Base-by-base conservation (phyloP, 2,329 filamentous ascomycete genomes). In the Colletotrichum orchidophilum region DNA sequence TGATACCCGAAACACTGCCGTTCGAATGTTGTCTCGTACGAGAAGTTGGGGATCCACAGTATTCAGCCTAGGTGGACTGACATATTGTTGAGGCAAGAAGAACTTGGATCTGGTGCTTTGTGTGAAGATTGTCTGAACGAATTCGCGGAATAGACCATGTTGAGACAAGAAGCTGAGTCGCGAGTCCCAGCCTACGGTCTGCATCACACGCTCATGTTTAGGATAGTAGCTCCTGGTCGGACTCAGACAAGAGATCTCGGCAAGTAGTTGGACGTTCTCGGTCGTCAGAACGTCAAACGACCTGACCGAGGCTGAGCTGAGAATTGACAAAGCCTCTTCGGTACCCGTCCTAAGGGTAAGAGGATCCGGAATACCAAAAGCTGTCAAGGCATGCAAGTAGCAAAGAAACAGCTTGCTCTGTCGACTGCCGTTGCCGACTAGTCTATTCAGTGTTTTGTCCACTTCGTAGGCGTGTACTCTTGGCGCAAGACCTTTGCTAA, bases 381-480 rank as follows among this genome's bases (percentile, higher is more conserved):
- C 87, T 0, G 89, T 91, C 0, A 89, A 66, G 0, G 85, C 87
- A 72, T 91, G 88, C 0, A 91, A 76, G 29, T 87, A 86, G 11
- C 81, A 80, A 0, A 89, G 78, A n/a, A 84, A 82, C 0, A 92
- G 78, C 64, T 86, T 88, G 76, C 86, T 88, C 15, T 84, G 81
- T 0, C 90, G 58, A 13, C 80, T 86, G 0, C 85, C 86, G 71
- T 85, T 87, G n/a, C 88, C 87, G 0, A 81, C 71, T 0, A 93
- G 75, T 3, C 85, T 80, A 0, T 88, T 84, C 0, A 92, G 82
- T 1, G 77, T 76, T 0, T 73, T 58, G 69, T 92, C 86, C 0
- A 92, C 75, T 0, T 77, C 74, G 73, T 87, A 92, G 0, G 79
- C 73, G 58, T 88, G 84, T 7, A 79, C 74, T 5, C 70, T 73